These are phyloP conservation scores for Ajuga reptans DNA, from an alignment of 305 asterid genomes.

Conservation along the genomic window DNA sequence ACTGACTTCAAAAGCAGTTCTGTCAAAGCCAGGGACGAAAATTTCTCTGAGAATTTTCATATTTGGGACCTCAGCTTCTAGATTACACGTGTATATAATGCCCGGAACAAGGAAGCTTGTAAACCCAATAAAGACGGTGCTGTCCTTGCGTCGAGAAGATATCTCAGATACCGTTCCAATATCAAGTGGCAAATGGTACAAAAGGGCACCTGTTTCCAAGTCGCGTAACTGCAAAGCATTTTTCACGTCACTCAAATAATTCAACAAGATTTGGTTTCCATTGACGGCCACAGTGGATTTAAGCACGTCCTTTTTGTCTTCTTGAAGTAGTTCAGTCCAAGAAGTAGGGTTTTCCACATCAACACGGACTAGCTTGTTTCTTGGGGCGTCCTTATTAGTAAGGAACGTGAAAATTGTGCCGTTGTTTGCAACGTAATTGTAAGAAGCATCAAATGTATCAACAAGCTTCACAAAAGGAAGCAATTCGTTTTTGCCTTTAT, in stretches of 20 bases:
- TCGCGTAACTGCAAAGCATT: conserved; percentile 63
- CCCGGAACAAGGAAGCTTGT: conserved; percentile 72
- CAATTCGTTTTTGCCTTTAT: conserved; percentile 26
- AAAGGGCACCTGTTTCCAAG: conserved; percentile 46
- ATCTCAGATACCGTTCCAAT: conserved; percentile 53
- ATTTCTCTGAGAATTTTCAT: conserved; percentile 51
- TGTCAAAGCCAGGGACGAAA: conserved; percentile 57
- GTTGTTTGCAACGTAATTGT: conserved; percentile 48
- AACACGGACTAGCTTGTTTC: conserved; percentile 55
- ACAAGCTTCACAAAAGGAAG: conserved; percentile 69
- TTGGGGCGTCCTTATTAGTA: conserved; percentile 71
- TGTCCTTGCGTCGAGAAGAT: conserved; percentile 50
- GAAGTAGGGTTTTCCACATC: conserved; percentile 41
- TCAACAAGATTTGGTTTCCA: conserved; percentile 40
- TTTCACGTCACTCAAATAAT: conserved; percentile 55
- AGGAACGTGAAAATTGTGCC: conserved; percentile 55
- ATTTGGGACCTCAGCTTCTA: conserved; percentile 35
- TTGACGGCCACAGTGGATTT: conserved; percentile 53
- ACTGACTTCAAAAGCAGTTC: conserved; percentile 41
- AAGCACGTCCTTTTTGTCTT: conserved; percentile 56
- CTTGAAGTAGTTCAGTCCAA: conserved; percentile 59
- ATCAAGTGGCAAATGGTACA: conserved; percentile 50
- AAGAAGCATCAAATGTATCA: conserved; percentile 55
- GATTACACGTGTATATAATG: conserved; percentile 42
- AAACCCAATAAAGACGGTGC: conserved; percentile 40